phyloP scores from a whole-genome alignment of 306 rosid genomes.

The Gastrolobium bilobum region DNA sequence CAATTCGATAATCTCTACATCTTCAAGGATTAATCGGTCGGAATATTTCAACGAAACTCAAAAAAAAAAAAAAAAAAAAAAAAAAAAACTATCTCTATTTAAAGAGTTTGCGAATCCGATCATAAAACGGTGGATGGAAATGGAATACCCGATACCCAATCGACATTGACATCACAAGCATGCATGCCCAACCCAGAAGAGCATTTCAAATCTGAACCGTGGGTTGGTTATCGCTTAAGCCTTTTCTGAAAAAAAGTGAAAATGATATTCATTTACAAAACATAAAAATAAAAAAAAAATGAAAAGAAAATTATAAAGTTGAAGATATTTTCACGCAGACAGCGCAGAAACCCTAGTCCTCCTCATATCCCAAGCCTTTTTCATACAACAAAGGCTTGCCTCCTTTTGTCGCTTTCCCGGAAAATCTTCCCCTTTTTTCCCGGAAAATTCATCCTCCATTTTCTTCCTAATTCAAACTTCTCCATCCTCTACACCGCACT shows the following conservation, averaged over 20 bases:
- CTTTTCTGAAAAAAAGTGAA: no score
- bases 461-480: background rate
- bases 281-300: background rate
- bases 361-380: background rate
- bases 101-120: background rate
- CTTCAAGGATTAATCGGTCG: no score
- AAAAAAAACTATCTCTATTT: no score
- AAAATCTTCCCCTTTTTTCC: slow-evolving; percentile 42
- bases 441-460: slow-evolving; percentile 30
- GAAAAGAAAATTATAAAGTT: background rate
- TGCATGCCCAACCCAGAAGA: background rate
- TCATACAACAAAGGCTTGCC: slow-evolving; percentile 29
- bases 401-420: slow-evolving; percentile 48
- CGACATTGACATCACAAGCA: background rate
- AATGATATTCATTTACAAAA: no score
- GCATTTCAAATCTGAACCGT: slow-evolving; percentile 48
- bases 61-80: no score
- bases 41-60: no score
- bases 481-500: slow-evolving; percentile 2
- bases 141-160: background rate
- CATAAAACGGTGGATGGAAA: background rate
- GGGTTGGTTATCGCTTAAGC: background rate
- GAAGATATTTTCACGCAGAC: slow-evolving; percentile 32
- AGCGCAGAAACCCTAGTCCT: slow-evolving; percentile 47
- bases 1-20: no score